These are phyloP conservation scores for Papiliotrema flavescens DNA, from an alignment of 1,284 basidiomycete species.

Conservation along the genomic window DNA sequence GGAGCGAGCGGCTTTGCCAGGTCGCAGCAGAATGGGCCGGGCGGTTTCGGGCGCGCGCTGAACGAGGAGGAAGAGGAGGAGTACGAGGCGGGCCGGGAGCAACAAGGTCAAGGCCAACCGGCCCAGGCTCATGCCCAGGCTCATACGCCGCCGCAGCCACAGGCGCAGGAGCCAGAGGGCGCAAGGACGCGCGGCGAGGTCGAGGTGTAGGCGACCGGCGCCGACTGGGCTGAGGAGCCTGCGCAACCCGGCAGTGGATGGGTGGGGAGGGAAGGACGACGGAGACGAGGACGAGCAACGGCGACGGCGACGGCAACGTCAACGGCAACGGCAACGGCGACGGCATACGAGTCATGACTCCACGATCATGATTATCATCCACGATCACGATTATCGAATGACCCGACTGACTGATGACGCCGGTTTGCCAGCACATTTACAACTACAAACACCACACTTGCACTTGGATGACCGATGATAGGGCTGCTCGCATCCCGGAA, in stretches of 20 bases:
- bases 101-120: no score
- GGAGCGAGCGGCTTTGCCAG: conserved; percentile 6
- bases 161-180: background rate
- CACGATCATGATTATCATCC: background rate
- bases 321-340: background rate
- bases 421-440: no score
- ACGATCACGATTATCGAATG: background rate
- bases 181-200: background rate
- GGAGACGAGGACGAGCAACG: background rate
- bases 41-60: background rate
- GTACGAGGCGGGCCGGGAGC: background rate
- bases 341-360: background rate
- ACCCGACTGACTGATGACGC: background rate
- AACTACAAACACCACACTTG: no score
- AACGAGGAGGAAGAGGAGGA: conserved; percentile 6
- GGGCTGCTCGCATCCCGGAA: no score
- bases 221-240: background rate
- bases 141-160: no score
- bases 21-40: background rate
- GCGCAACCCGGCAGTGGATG: no score
- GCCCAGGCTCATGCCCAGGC: no score
- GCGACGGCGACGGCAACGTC: background rate
- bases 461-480: no score
- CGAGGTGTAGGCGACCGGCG: background rate
- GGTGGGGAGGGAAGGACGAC: background rate